Base-by-base conservation (phyloP, 768 basidiomycete species). In the Phanerodontia chrysosporium region DNA sequence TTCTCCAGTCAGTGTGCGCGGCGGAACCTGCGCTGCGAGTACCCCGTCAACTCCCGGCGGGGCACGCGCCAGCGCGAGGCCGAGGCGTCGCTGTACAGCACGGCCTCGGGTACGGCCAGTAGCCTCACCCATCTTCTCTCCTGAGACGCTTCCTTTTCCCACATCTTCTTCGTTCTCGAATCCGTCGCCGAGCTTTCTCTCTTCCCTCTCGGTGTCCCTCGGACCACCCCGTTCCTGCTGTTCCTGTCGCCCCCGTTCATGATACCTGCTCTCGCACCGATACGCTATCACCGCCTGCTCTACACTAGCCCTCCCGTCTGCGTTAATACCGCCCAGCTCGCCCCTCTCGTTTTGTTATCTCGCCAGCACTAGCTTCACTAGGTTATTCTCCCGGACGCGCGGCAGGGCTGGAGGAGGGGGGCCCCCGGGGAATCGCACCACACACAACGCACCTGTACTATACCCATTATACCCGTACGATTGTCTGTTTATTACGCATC, bases 11-110 rank as follows among this genome's bases (percentile, higher is more conserved):
- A 90, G 75, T 90, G 89, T 66, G 82, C 82, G 52, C 79, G 86
- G 44, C 83, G 89, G 25, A 81, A 82, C 29, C 80, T 89, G 49
- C 81, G 76, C 58, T 90, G 89, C 69, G 85, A 85, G 65, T 90
- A 87, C 64, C 89, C 89, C 0, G 71, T 76, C 6, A 86, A 86
- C 69, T 89, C 86, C 64, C 78, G 86, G 35, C 79, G 89, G 18
- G 89, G 89, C 10, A 65, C 66, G 18, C 64, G 69, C 3, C 67
- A 65, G 24, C 61, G 58, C 35, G 58, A 60, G 48, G 32, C 44
- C 21, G 55, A 51, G 30, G 35, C 48, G 22, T 12, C 36, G 21
- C 16, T 39, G 8, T 59, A 46, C 48, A 13, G 30, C 22, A 18
- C 53, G 24, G 9, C 51, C 5, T 30, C n/a, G 32, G 29, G 9